A percentile compares a stretch with the other conserved stretches of the same genome.
These are phyloP conservation scores for Phlyctochytrium planicorne DNA, from an alignment of 192 early-diverging fungal species.

Conservation along the genomic window DNA sequence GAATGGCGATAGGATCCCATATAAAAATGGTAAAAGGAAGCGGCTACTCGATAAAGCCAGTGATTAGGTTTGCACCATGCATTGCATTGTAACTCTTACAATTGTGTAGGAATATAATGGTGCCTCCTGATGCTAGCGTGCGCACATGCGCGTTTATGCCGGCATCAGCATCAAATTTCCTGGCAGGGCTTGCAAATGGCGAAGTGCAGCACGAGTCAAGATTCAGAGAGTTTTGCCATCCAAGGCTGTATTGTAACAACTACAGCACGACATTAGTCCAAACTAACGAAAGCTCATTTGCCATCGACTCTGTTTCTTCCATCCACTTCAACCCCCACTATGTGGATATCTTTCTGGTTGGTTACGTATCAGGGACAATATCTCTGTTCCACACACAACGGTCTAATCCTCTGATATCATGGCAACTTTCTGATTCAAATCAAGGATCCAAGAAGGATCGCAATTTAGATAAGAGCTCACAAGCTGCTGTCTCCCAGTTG, in stretches of 20 bases:
- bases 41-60: slow-evolving; percentile 8
- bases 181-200: slow-evolving; percentile 30
- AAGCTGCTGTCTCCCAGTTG: slow-evolving; percentile 13
- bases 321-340: slow-evolving; percentile 30
- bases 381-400: slow-evolving; percentile 25
- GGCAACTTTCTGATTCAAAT: no score
- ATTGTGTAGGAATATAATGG: not conserved
- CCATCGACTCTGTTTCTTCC: slow-evolving; percentile 22
- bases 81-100: not conserved
- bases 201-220: slow-evolving; percentile 31
- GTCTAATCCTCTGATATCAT: not conserved
- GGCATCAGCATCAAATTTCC: slow-evolving; percentile 17
- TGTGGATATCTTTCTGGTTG: slow-evolving; percentile 32
- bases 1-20: slow-evolving; percentile 38
- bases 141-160: not conserved
- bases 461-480: not conserved
- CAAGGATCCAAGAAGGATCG: no score
- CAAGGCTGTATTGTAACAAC: slow-evolving; percentile 15
- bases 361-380: slow-evolving; percentile 40
- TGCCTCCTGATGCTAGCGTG: not conserved
- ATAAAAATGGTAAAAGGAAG: slow-evolving; percentile 32
- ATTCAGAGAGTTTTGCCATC: slow-evolving; percentile 27
- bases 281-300: not conserved
- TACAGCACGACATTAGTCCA: no score
- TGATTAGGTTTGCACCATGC: not conserved